Conservation (phyloP, 1,139 yeast species). For the Taiozyma onychis region DNA sequence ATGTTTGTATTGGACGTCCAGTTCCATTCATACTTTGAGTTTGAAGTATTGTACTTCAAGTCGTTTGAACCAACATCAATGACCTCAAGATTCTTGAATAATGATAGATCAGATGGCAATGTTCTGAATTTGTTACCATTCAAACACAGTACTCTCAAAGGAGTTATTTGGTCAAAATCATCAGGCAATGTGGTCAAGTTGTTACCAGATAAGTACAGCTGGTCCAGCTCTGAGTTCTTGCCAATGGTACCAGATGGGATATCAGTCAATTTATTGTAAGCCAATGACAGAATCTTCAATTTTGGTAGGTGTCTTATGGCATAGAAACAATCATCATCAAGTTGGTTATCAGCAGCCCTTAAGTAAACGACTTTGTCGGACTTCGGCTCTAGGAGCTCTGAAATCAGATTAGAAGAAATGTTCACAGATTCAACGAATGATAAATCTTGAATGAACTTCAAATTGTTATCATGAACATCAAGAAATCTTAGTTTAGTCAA, state of each 20-base stretch:
- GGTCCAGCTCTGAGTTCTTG: slow-evolving; percentile 51
- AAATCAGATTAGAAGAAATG: slow-evolving; percentile 71
- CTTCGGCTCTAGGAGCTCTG: slow-evolving; percentile 27
- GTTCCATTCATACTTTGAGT: slow-evolving; percentile 97
- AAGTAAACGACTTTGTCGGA: slow-evolving; percentile 53
- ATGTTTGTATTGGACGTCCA: slow-evolving; percentile 85
- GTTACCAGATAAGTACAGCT: slow-evolving; percentile 82
- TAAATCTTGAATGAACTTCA: slow-evolving; percentile 60
- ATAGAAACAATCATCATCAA: slow-evolving; percentile 74
- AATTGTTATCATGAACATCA: slow-evolving; percentile 83
- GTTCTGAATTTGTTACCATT: slow-evolving; percentile 85
- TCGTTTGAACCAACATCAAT: slow-evolving; percentile 92
- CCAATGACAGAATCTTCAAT: slow-evolving; percentile 61
- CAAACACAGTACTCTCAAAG: slow-evolving; percentile 57
- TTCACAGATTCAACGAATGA: slow-evolving; percentile 63
- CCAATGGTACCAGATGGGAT: slow-evolving; percentile 69
- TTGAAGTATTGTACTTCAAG: slow-evolving; percentile 84
- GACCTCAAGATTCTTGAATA: slow-evolving; percentile 55
- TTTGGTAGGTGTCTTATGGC: slow-evolving; percentile 55
- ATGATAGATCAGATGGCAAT: slow-evolving; percentile 83
- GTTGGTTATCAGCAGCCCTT: slow-evolving; percentile 76
- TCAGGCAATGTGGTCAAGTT: slow-evolving; percentile 73
- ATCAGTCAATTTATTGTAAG: slow-evolving; percentile 81
- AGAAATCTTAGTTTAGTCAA: slow-evolving; percentile 58
- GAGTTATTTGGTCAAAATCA: slow-evolving; percentile 61